Evolutionary conservation across 768 basidiomycete species (phyloP).

Genomic region (Cystobasidiopsis lactophilus): DNA sequence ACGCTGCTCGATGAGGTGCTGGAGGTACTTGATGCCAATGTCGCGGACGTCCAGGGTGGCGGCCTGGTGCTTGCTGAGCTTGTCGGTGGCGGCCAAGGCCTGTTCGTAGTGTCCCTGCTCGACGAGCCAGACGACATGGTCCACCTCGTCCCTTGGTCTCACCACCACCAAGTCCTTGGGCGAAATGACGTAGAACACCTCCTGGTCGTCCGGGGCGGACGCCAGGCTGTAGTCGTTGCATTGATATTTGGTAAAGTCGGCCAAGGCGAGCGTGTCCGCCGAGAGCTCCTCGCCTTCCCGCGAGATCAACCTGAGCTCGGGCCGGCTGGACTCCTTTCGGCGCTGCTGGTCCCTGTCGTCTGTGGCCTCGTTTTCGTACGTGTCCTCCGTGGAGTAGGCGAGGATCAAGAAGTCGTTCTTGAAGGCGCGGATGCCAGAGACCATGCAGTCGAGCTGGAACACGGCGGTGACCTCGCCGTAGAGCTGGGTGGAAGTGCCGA

Average conservation of each 20-base stretch:
- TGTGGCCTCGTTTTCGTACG: conserved; percentile 47
- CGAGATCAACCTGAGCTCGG: conserved; percentile 79
- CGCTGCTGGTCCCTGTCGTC: conserved; percentile 51
- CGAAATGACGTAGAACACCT: conserved; percentile 53
- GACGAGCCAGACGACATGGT: conserved; percentile 81
- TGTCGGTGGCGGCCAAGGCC: conserved; percentile 59
- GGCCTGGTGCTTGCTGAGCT: conserved; percentile 25
- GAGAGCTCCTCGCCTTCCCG: conserved; percentile 69
- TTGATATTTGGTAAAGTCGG: conserved; percentile 57
- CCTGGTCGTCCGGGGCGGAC: conserved; percentile 3
- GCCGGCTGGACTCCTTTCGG: conserved; percentile 67
- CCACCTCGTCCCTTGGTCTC: conserved; percentile 62
- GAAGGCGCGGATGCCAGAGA: conserved; percentile 63
- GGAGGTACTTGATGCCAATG: conserved; percentile 70
- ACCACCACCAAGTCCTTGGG: conserved; percentile 73
- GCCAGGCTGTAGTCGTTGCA: conserved; percentile 65
- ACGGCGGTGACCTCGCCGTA: conserved; percentile 73
- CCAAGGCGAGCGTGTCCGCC: conserved; percentile 56
- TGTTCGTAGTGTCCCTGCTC: conserved; percentile 71
- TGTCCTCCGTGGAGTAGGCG: conserved; percentile 37
- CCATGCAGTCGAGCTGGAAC: conserved; percentile 86
- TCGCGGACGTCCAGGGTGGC: conserved; percentile 28
- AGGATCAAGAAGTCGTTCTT: conserved; percentile 45
- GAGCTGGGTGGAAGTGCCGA: conserved; percentile 20
- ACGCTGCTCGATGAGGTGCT: conserved; percentile 67